Conservation (phyloP, 1,139 yeast species). For the Candida tunisiensis region DNA sequence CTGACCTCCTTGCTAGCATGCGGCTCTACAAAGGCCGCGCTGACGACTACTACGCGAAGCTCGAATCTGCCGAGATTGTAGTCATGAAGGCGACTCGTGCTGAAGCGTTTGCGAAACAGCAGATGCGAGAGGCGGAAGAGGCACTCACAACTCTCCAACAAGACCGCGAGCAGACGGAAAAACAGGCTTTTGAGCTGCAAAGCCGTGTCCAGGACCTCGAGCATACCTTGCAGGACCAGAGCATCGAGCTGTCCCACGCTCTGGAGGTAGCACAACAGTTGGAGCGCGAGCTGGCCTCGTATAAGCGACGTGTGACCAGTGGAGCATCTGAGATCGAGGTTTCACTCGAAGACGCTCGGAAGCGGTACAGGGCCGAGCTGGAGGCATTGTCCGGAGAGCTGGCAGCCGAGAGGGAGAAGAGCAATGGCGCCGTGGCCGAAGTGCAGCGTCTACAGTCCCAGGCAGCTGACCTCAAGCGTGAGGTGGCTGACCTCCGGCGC, state of each 20-base stretch:
- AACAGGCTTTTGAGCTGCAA: slow-evolving; percentile 38
- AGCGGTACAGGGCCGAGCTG: slow-evolving; percentile 37
- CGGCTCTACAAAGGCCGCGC: slow-evolving; percentile 55
- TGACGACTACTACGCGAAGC: slow-evolving; percentile 55
- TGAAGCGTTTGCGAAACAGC: slow-evolving; percentile 38
- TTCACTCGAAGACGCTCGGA: slow-evolving; percentile 17
- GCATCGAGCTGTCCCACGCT: slow-evolving; percentile 36
- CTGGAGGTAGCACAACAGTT: slow-evolving; percentile 27
- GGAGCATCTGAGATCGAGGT: slow-evolving; percentile 12
- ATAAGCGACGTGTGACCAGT: slow-evolving; percentile 10
- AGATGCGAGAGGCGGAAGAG: slow-evolving; percentile 37
- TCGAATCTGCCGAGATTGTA: slow-evolving; percentile 69
- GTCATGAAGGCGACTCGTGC: slow-evolving; percentile 44
- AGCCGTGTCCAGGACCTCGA: slow-evolving; percentile 37
- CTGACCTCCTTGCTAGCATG: slow-evolving; percentile 35
- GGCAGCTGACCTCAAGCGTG: slow-evolving; percentile 34
- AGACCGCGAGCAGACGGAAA: slow-evolving; percentile 45
- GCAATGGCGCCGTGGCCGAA: slow-evolving; percentile 36
- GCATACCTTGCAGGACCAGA: slow-evolving; percentile 40
- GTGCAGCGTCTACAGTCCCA: slow-evolving; percentile 46
- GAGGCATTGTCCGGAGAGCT: slow-evolving; percentile 41
- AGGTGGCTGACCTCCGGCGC: slow-evolving; percentile 26
- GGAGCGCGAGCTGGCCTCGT: slow-evolving; percentile 25
- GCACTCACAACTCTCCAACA: slow-evolving; percentile 37
- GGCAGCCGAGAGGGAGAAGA: slow-evolving; percentile 33